Evolutionary conservation across 208 protist species (phyloP).

Genomic region (Acanthamoeba divionensis): DNA sequence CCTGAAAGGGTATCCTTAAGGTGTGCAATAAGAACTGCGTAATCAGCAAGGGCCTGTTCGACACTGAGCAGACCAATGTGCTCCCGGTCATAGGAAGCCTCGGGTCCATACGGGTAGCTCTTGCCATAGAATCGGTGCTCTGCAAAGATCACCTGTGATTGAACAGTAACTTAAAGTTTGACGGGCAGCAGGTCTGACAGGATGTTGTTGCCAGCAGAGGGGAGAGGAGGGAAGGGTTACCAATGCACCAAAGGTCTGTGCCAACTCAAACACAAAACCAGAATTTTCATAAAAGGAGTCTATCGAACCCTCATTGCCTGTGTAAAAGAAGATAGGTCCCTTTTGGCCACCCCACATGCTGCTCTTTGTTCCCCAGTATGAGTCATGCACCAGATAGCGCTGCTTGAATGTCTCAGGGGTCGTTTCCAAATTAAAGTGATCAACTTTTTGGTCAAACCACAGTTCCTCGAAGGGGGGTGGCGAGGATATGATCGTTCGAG

Average conservation of each 20-base stretch:
- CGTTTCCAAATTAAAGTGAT: slow-evolving; percentile 46
- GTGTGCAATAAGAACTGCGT: slow-evolving; percentile 74
- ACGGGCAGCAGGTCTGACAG: not conserved
- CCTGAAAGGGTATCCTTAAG: slow-evolving; percentile 49
- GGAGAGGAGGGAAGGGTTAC: not conserved
- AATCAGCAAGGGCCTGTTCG: slow-evolving; percentile 85
- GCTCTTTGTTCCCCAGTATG: not conserved
- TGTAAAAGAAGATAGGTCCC: slow-evolving; percentile 50
- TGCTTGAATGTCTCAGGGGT: not conserved
- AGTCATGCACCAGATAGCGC: not conserved
- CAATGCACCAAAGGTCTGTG: slow-evolving; percentile 75
- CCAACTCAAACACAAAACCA: slow-evolving; percentile 78
- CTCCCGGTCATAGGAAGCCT: not conserved
- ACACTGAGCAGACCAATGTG: slow-evolving; percentile 15
- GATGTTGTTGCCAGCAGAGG: slow-evolving; percentile 59
- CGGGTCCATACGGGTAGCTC: slow-evolving; percentile 73
- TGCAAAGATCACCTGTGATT: slow-evolving; percentile 74
- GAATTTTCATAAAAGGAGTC: slow-evolving; percentile 58
- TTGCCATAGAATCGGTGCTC: slow-evolving; percentile 87
- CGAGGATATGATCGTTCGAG: no score
- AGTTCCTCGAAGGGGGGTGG: not conserved
- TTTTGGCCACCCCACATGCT: no score
- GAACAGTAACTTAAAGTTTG: no score
- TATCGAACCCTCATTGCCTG: slow-evolving; percentile 68
- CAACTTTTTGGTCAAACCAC: slow-evolving; percentile 25